These are phyloP conservation scores for Monosporascus sp. DNA, from an alignment of 2,329 filamentous ascomycete genomes.

Conservation along the genomic window DNA sequence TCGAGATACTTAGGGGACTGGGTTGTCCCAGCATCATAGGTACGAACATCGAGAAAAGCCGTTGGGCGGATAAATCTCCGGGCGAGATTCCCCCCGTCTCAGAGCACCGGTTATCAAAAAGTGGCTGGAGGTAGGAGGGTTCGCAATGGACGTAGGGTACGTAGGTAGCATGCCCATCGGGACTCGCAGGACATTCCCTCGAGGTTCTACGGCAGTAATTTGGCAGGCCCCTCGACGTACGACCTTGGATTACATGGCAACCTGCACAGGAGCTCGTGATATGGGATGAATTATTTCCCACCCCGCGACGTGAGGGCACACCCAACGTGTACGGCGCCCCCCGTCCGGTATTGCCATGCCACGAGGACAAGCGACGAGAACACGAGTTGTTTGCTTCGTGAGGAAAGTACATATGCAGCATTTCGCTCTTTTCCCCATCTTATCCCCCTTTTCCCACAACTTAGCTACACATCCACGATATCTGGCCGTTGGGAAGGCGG, in stretches of 20 bases:
- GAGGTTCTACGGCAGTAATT: background rate
- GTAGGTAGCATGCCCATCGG: background rate
- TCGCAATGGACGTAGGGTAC: background rate
- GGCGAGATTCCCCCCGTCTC: background rate
- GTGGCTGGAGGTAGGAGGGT: background rate
- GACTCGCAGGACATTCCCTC: background rate
- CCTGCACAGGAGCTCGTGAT: background rate
- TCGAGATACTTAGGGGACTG: background rate
- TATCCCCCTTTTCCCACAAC: no score
- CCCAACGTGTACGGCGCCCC: no score
- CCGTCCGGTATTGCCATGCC: no score
- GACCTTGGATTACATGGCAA: background rate
- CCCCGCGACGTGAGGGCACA: background rate
- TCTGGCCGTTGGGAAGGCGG: no score
- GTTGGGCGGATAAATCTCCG: slow-evolving; percentile 1
- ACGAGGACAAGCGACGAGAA: no score
- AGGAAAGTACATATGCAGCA: no score
- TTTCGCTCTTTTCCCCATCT: no score
- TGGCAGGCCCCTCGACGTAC: background rate
- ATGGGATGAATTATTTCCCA: background rate
- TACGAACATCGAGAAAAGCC: background rate
- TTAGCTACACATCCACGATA: no score
- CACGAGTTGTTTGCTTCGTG: no score
- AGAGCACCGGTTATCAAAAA: background rate
- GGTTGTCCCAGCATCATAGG: no score